A percentile compares a stretch with the other conserved stretches of the same genome.
Evolutionary conservation across 768 basidiomycete genomes (phyloP).

Genomic region (Strobilomyces dryophilus): DNA sequence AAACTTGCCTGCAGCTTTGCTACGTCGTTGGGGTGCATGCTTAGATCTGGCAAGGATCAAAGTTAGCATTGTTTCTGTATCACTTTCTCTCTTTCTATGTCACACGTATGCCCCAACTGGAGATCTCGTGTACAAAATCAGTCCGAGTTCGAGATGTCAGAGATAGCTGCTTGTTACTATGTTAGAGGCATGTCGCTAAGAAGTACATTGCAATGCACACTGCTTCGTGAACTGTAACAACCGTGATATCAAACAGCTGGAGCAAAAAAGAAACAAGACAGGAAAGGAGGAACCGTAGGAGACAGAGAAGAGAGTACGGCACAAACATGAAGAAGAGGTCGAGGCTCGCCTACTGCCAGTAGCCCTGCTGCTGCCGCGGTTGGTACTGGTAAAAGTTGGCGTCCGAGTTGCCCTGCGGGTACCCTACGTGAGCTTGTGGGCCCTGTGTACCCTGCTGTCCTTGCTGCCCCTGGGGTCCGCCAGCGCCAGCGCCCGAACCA

Average conservation of each 20-base stretch:
- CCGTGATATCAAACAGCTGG: slow-evolving; percentile 28
- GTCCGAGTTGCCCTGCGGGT: slow-evolving; percentile 54
- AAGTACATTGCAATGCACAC: slow-evolving; percentile 29
- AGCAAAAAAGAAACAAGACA: slow-evolving; percentile 17
- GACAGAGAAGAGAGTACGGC: slow-evolving; percentile 5
- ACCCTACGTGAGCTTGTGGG: slow-evolving; percentile 43
- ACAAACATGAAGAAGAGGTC: slow-evolving; percentile 4
- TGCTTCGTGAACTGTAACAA: slow-evolving; percentile 23
- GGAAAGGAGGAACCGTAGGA: slow-evolving; percentile 6
- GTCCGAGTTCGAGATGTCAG: background rate
- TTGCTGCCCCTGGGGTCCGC: slow-evolving; percentile 48
- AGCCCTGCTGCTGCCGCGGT: slow-evolving; percentile 59
- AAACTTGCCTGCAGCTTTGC: background rate
- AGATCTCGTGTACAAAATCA: no score
- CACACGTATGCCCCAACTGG: background rate
- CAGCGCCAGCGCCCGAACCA: slow-evolving; percentile 38
- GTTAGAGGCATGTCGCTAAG: slow-evolving; percentile 21
- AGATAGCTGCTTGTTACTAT: slow-evolving; percentile 11
- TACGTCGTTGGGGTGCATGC: background rate
- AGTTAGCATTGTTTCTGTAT: slow-evolving; percentile 7
- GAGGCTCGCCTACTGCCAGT: slow-evolving; percentile 39
- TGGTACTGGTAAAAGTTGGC: slow-evolving; percentile 72
- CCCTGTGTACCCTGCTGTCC: slow-evolving; percentile 33
- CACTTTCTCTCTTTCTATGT: background rate
- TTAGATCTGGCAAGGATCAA: background rate